A percentile compares a stretch with the other conserved stretches of the same genome.
These are phyloP conservation scores for Russula earlei DNA, from an alignment of 768 basidiomycete genomes.

Conservation along the genomic window DNA sequence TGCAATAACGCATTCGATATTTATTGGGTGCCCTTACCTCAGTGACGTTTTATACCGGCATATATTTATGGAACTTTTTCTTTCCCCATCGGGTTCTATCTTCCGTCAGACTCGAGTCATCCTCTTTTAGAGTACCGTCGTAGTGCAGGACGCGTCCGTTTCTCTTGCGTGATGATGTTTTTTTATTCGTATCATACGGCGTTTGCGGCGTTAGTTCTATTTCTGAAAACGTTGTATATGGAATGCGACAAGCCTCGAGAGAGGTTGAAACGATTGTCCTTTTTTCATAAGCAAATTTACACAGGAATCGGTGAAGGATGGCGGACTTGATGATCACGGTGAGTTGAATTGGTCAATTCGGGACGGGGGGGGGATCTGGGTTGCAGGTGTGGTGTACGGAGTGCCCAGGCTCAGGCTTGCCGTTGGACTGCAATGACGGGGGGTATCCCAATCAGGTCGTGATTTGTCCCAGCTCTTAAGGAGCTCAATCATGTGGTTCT, in stretches of 20 bases:
- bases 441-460: too few relatives aligned
- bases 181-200: conserved; percentile 10
- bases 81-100: not conserved
- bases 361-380: too few relatives aligned
- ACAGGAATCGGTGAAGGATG: too few relatives aligned
- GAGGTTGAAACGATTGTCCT: not conserved
- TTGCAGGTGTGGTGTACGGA: too few relatives aligned
- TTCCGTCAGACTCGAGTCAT: not conserved
- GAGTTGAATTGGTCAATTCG: too few relatives aligned
- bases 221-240: not conserved
- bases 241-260: not conserved
- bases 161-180: not conserved
- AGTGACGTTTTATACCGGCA: not conserved
- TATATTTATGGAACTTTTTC: not conserved
- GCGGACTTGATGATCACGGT: too few relatives aligned
- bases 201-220: not conserved
- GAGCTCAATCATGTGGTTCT: too few relatives aligned
- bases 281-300: too few relatives aligned
- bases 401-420: too few relatives aligned
- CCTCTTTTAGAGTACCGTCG: conserved; percentile 2
- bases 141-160: conserved; percentile 7
- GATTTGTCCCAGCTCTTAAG: too few relatives aligned
- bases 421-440: too few relatives aligned
- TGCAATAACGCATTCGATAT: not conserved
- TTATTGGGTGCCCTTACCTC: not conserved